Evolutionary conservation across 208 protist species (phyloP), one percentile per base, ranked within the genome.

Genomic region (Blechomonas ayalai): DNA sequence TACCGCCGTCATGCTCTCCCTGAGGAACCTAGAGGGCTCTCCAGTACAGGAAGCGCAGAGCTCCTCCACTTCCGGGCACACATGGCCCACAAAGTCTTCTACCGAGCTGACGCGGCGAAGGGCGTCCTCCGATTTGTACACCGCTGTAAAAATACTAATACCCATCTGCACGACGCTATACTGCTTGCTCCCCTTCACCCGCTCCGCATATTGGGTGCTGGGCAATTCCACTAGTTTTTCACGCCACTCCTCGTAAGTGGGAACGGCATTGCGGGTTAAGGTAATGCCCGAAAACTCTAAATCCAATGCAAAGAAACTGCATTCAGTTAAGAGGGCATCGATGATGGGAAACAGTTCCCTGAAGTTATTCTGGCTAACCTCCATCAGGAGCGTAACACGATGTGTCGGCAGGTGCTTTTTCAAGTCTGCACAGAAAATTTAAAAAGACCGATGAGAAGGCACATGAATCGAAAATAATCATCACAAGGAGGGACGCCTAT

Each of bases 211-310:
- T 15, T 49, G 19, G 34, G 67, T 58, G 10, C 47, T 23, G 0
- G 75, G 71, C 7, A 53, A 27, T 10, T 27, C 31, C 35, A 61
- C 45, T 26, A 81, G 59, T 2, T 22, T 8, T 43, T n/a, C 12
- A 10, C 12, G 16, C 2, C 13, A 31, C 34, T 5, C 19, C 4
- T 4, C n/a, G 4, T 6, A 5, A 2, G 36, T 4, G 10, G 24
- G 9, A 3, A 37, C 31, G 9, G 37, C 39, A 0, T 16, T 12
- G 4, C 29, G 16, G 1, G 59, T 53, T 18, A 39, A 55, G 32
- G 74, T 59, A 37, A 82, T 75, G 15, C 79, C 79, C 8, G 60
- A 72, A 51, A 83, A 88, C 51, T 88, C 79, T 13, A 82, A 45
- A 34, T 88, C 71, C 1, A 88, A 25, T 9, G 67, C 41, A 9